Evolutionary conservation across 306 rosid species (phyloP), one percentile per base, ranked within the genome.

Genomic region (Erythrophleum fordii): DNA sequence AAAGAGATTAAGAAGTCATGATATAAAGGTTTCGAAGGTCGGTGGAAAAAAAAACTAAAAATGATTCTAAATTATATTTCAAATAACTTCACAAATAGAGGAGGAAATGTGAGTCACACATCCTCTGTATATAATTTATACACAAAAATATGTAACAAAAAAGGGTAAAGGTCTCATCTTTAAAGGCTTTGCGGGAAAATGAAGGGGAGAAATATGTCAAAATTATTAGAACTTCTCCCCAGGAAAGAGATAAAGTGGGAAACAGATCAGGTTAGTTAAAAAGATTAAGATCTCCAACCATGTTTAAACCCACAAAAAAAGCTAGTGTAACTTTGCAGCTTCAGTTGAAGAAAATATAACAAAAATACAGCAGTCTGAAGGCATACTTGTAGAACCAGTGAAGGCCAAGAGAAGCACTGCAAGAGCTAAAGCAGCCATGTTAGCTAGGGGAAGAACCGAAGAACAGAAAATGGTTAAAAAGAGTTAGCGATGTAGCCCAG

Each of bases 381-480:
- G 76, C 91, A 81, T 86, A 94, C 98, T 90, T 85, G 97, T 82
- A 44, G 86, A 80, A 83, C 75, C 82, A 41, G 91, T 69, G 86
- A 92, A 60, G 85, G 95, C 87, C 35, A 94, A 59, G 23, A 94
- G 80, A 85, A 94, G 89, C 20, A 92, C 71, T 4, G 80, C 73
- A 37, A 85, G 82, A 77, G 90, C 84, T 45, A 84, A 42, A 81
- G 82, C 87, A 77, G 85, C 91, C 98, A 91, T 93, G 66, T 55
- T 13, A 10, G 5, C 17, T 37, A 76, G 68, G 34, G 73, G 35
- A 37, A 73, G 86, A 83, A 53, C 7, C 44, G 34, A 28, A 73
- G 86, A 78, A 53, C 14, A 39, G 66, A 59, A 80, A 41, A 34
- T 56, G 58, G 69, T 37, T 22, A 58, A 53, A 62, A 60, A 56